Conservation (phyloP, 2,329 filamentous ascomycete genomes). For the Trichoderma oligosporum region DNA sequence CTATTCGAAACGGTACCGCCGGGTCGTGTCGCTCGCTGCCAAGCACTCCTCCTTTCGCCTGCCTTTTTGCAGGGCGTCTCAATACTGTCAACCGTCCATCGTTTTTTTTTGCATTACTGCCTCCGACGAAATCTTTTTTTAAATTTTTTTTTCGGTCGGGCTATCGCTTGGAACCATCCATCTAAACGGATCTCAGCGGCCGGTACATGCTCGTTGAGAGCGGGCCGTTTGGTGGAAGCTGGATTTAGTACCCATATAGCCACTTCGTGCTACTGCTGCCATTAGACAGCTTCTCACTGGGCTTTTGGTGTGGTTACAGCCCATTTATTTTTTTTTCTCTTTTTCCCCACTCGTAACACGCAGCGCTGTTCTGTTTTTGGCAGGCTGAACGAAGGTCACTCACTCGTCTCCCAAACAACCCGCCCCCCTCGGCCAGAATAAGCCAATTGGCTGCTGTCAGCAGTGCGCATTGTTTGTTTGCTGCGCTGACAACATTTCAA, state of each 20-base stretch:
- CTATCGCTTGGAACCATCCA: background rate
- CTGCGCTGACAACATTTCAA: constrained; percentile 14
- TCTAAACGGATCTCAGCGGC: background rate
- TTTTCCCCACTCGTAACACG: constrained; percentile 6
- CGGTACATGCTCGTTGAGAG: background rate
- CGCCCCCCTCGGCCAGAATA: constrained; percentile 8
- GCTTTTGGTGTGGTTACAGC: constrained; percentile 9
- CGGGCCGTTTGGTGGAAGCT: constrained; percentile 6
- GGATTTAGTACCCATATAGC: background rate
- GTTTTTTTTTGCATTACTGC: background rate
- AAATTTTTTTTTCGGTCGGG: background rate
- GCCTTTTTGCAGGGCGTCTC: background rate
- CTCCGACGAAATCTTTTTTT: background rate
- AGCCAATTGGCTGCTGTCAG: constrained; percentile 1
- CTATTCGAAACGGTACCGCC: constrained; percentile 16
- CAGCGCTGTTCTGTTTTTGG: constrained; percentile 17
- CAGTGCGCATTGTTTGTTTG: constrained; percentile 15
- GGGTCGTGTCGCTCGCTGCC: constrained; percentile 19
- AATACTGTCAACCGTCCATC: background rate
- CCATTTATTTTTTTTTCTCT: constrained; percentile 5
- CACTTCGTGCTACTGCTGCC: background rate
- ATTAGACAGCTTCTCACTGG: background rate
- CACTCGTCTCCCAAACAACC: constrained; percentile 19
- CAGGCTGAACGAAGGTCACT: constrained; percentile 11
- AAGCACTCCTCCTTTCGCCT: constrained; percentile 10